These are phyloP conservation scores for Cinchona pubescens DNA, from an alignment of 257 asterid genomes.

Conservation along the genomic window DNA sequence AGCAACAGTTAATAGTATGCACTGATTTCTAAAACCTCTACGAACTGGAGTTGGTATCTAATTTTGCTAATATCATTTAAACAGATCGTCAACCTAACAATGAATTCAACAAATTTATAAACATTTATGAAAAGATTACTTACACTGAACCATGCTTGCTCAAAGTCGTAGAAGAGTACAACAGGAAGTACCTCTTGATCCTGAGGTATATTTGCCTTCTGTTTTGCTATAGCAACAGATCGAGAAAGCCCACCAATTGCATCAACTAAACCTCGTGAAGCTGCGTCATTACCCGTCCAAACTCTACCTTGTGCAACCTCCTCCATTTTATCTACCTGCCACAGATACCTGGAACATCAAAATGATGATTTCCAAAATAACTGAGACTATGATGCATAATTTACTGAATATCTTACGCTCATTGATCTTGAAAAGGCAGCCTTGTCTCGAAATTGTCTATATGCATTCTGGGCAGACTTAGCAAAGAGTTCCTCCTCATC, in stretches of 20 bases:
- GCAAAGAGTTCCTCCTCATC: constrained; percentile 95
- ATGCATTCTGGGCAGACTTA: constrained; percentile 76
- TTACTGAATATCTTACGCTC: constrained; percentile 54
- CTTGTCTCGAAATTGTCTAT: constrained; percentile 80
- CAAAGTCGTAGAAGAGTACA: constrained; percentile 14
- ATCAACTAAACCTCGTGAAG: constrained; percentile 82
- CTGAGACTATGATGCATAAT: constrained; percentile 12
- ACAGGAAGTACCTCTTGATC: constrained; percentile 56
- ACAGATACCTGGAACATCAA: constrained; percentile 23
- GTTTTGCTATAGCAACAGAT: constrained; percentile 93
- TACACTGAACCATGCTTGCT: not conserved
- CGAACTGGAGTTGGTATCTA: not conserved
- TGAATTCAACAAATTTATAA: not conserved
- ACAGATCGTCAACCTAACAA: not conserved
- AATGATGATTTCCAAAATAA: constrained; percentile 14
- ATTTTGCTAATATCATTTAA: not conserved
- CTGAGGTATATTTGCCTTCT: constrained; percentile 83
- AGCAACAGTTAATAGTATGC: not conserved
- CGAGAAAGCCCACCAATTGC: constrained; percentile 90
- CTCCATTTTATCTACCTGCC: constrained; percentile 86
- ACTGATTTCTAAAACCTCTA: not conserved
- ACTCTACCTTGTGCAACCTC: constrained; percentile 99
- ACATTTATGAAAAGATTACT: constrained; percentile 4
- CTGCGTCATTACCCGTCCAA: constrained; percentile 94
- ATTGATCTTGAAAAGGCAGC: constrained; percentile 96